Base-by-base conservation (phyloP, 371 early-diverging fungal genomes). In the Batkoa obscura region DNA sequence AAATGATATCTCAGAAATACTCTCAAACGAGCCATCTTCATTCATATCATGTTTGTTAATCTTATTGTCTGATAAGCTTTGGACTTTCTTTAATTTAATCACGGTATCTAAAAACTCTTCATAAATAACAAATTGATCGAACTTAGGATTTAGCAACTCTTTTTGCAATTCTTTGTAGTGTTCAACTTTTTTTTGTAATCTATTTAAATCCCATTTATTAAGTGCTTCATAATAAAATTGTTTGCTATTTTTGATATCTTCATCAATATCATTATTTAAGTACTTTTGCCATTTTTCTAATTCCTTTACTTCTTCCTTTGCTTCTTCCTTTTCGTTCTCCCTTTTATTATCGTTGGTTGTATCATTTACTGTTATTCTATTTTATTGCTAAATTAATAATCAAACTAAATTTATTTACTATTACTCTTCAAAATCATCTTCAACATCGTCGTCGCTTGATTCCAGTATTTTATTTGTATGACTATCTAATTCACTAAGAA, bases 201-300 rank as follows among this genome's bases (percentile, higher is more conserved):
- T 64, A 0, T 66, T 61, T 0, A 65, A 42, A 23, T 66, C 62
- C 51, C 65, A 59, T 6, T 69, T 69, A 49, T 65, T 68, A 13
- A 79, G 63, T 0, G 69, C 70, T 36, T 62, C 64, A 36, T 55
- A 60, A 6, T 76, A 43, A n/a, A 74, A 56, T 3, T 56, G 55
- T 34, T 74, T 68, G 59, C 72, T 62, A 36, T 75, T 69, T 1
- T 48, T 35, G 17, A 60, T 48, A 45, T 57, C 61, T 43, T 43
- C 6, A 39, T 64, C 63, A 56, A 70, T 63, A 5, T 37, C 46
- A 1, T 59, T 50, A 2, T 63, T 57, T 0, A 66, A 59, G 35
- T 64, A 59, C 33, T 36, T 43, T 10, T 31, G 32, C 51, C 58
- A 30, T 30, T 31, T 34, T 32, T 58, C 31, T 32, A 41, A 45